These are phyloP conservation scores for Colletotrichum spinosum DNA, from an alignment of 2,329 filamentous ascomycete genomes.

Conservation along the genomic window DNA sequence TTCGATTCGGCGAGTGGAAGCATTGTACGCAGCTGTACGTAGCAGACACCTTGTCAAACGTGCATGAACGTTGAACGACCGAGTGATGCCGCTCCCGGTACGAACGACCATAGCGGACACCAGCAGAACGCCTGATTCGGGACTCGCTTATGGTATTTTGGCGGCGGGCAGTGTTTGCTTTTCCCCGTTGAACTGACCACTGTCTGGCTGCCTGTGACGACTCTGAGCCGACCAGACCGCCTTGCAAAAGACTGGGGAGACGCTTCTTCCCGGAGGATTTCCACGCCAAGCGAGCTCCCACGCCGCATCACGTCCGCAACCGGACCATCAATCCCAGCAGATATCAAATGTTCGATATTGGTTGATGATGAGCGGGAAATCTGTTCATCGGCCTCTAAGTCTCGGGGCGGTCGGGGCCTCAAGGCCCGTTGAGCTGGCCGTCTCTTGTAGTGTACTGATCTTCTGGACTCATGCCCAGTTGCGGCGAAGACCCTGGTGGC, in stretches of 20 bases:
- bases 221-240: neutral
- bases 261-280: conserved; percentile 34
- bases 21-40: conserved; percentile 1
- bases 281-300: conserved; percentile 33
- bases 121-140: neutral
- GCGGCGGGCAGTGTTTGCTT: conserved; percentile 26
- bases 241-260: conserved; percentile 3
- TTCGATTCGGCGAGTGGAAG: neutral
- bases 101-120: neutral
- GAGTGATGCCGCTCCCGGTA: neutral
- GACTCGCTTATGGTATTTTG: conserved; percentile 6
- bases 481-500: conserved; percentile 35
- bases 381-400: conserved; percentile 14
- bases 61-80: conserved; percentile 6
- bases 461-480: conserved; percentile 36
- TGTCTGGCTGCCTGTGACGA: neutral
- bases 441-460: conserved; percentile 31
- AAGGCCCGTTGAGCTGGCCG: conserved; percentile 9
- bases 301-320: conserved; percentile 32
- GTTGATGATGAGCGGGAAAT: conserved; percentile 31
- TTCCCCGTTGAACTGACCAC: conserved; percentile 19
- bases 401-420: conserved; percentile 14
- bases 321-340: conserved; percentile 26
- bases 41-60: neutral
- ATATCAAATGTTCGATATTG: conserved; percentile 12